Percentiles rank a stretch among this genome's conserved stretches.
Conservation (phyloP, 2,329 filamentous ascomycete species). For the Phialophora verrucosa region DNA sequence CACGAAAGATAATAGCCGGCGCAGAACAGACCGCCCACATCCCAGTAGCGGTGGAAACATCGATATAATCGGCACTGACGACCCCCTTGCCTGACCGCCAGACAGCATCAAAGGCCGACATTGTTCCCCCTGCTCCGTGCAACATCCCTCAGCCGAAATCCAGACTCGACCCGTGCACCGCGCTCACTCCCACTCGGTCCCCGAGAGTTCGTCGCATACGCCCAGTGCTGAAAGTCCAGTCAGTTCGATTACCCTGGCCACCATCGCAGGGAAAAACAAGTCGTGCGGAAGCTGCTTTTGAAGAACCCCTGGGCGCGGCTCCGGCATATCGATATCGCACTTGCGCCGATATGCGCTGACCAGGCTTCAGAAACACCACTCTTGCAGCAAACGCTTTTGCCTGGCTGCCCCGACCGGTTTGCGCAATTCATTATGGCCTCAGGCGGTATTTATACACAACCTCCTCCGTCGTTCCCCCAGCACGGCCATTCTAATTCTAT, state of each 20-base stretch:
- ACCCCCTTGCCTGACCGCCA: not conserved
- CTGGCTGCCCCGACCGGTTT: not conserved
- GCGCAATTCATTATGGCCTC: slow-evolving; percentile 29
- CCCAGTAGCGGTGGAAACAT: not conserved
- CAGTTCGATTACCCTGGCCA: not conserved
- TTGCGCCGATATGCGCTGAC: slow-evolving; percentile 34
- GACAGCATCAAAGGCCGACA: not conserved
- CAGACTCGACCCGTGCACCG: not conserved
- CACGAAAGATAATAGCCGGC: not conserved
- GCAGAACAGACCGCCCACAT: not conserved
- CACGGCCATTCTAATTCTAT: slow-evolving; percentile 39
- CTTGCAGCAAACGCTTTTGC: slow-evolving; percentile 4
- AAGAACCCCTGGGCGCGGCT: slow-evolving; percentile 3
- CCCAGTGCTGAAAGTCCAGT: not conserved
- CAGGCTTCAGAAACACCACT: slow-evolving; percentile 2
- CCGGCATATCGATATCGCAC: slow-evolving; percentile 4
- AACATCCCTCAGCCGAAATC: slow-evolving; percentile 2
- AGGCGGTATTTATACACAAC: slow-evolving; percentile 37
- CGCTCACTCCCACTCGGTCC: not conserved
- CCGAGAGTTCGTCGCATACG: slow-evolving; percentile 2
- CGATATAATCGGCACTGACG: not conserved
- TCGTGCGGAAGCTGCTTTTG: not conserved
- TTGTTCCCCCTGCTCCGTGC: slow-evolving; percentile 3
- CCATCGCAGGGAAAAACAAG: not conserved
- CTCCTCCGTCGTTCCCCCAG: slow-evolving; percentile 39